A percentile compares a stretch with the other conserved stretches of the same genome.
Conservation (phyloP, 352 stramenopile species). For the Phytophthora cryptogea region DNA sequence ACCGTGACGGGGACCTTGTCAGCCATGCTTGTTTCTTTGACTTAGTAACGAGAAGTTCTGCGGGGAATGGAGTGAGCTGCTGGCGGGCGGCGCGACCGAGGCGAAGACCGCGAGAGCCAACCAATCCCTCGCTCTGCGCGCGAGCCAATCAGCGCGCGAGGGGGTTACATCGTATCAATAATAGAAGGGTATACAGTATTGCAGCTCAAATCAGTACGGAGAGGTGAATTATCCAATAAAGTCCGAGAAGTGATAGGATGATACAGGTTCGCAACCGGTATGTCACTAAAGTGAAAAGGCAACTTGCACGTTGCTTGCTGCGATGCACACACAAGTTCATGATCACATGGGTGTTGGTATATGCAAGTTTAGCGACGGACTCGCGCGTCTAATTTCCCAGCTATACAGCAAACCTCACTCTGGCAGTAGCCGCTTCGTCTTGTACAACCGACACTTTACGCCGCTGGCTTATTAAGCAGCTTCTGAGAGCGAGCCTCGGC, state of each 20-base stretch:
- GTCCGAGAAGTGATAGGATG: background rate
- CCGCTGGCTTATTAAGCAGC: conserved; percentile 27
- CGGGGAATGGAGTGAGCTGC: conserved; percentile 61
- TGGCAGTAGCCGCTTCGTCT: conserved; percentile 6
- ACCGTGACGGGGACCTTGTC: conserved; percentile 96
- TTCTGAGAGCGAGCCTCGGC: conserved; percentile 76
- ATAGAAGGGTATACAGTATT: background rate
- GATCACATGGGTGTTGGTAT: conserved; percentile 1
- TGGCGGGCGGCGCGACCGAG: conserved; percentile 12
- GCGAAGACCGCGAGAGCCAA: conserved; percentile 69
- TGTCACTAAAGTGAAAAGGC: conserved; percentile 11
- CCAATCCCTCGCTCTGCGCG: conserved; percentile 57
- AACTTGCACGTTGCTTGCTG: background rate
- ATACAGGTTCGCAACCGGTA: conserved; percentile 8
- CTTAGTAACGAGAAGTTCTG: conserved; percentile 66
- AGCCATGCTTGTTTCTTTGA: conserved; percentile 86
- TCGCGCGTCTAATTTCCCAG: conserved; percentile 28
- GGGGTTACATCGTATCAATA: background rate
- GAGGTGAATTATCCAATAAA: background rate
- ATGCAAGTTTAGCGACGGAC: conserved; percentile 19
- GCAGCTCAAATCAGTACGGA: background rate
- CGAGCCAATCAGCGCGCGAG: conserved; percentile 48
- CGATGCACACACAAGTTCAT: background rate
- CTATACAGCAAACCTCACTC: conserved; percentile 21
- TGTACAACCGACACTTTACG: conserved; percentile 17